Percentiles rank a stretch among this genome's conserved stretches.
Conservation (phyloP, 306 rosid genomes). For the Cucurbita argyrosperma region DNA sequence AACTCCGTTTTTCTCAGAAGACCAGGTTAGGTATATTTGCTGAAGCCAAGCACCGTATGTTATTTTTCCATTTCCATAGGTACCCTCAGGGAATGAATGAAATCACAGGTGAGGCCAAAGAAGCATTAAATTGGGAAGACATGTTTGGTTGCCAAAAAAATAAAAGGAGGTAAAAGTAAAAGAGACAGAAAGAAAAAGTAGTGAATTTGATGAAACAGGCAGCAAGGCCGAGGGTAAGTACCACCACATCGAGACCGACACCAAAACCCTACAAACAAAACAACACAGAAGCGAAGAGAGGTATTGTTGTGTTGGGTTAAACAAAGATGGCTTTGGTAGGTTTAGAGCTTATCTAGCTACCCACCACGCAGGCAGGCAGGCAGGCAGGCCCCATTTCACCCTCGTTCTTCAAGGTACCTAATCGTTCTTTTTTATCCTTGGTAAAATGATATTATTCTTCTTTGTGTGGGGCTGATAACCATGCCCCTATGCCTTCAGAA, state of each 20-base stretch:
- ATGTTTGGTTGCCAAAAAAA: neutral
- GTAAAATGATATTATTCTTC: neutral
- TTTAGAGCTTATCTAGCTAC: neutral
- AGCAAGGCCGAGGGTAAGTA: neutral
- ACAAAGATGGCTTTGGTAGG: neutral
- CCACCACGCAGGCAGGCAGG: neutral
- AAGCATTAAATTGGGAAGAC: neutral
- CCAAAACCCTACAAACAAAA: neutral
- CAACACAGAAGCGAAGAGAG: neutral
- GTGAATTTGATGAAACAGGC: neutral
- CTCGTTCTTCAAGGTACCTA: neutral
- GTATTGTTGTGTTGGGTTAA: neutral
- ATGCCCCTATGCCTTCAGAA: neutral
- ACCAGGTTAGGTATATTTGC: slow-evolving; percentile 66
- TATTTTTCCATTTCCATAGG: slow-evolving; percentile 20
- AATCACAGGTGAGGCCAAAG: slow-evolving; percentile 6
- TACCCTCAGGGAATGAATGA: slow-evolving; percentile 16
- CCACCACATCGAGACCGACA: slow-evolving; percentile 1
- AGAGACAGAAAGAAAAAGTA: neutral
- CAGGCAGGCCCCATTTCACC: neutral
- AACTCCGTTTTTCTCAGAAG: slow-evolving; percentile 10
- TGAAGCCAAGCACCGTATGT: slow-evolving; percentile 50
- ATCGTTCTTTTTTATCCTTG: neutral
- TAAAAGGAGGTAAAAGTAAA: neutral
- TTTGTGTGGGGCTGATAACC: neutral